Evolutionary conservation across 257 asterid genomes (phyloP).

Genomic region (Ballota nigra): DNA sequence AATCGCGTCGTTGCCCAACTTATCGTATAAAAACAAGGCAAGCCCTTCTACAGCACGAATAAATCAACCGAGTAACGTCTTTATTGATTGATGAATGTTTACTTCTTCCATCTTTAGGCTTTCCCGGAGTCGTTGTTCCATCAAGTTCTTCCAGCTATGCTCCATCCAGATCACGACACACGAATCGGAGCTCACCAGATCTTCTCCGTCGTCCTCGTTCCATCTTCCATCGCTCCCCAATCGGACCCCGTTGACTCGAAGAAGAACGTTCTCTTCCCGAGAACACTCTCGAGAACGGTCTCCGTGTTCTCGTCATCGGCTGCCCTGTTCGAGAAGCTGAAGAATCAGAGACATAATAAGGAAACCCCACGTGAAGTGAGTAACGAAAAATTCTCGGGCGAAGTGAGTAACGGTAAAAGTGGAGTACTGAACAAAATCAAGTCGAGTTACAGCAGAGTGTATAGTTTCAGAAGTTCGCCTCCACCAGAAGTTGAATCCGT

Average conservation of each 20-base stretch:
- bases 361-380: conserved; percentile 38
- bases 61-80: background rate
- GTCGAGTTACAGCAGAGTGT: conserved; percentile 68
- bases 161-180: conserved; percentile 92
- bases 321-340: conserved; percentile 83
- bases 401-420: conserved; percentile 29
- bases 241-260: conserved; percentile 38
- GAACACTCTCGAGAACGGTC: conserved; percentile 93
- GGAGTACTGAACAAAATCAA: conserved; percentile 70
- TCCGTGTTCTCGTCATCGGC: conserved; percentile 98
- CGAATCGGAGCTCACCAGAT: conserved; percentile 96
- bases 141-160: conserved; percentile 95
- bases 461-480: conserved; percentile 47
- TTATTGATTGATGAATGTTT: conserved; percentile 7
- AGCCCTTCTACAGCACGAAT: conserved; percentile 11
- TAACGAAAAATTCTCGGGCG: conserved; percentile 31
- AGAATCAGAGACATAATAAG: conserved; percentile 41
- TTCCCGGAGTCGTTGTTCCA: conserved; percentile 97
- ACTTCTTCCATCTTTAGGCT: conserved; percentile 44
- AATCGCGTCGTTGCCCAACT: conserved; percentile 73
- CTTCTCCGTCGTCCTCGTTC: conserved; percentile 96
- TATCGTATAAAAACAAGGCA: conserved; percentile 78
- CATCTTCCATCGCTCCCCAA: conserved; percentile 80
- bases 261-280: conserved; percentile 56
- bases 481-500: conserved; percentile 33